Percentiles rank a stretch among this genome's conserved stretches.
Evolutionary conservation across 441 rosid species (phyloP).

Genomic region (Biscutella auriculata): DNA sequence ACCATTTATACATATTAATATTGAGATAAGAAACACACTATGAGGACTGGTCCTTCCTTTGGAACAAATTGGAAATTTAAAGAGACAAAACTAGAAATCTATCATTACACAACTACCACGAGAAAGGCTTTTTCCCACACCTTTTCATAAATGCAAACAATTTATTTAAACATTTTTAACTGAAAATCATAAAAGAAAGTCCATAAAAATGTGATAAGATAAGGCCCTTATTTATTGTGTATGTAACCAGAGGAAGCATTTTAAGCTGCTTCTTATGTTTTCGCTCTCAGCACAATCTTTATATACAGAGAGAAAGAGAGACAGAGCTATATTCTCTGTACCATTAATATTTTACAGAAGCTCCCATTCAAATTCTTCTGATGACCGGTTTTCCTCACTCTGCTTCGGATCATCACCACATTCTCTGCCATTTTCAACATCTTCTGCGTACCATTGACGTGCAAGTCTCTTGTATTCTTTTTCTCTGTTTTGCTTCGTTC

Average conservation of each 20-base stretch:
- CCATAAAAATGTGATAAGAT: neutral
- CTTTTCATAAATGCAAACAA: neutral
- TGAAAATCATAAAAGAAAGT: neutral
- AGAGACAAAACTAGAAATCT: conserved; percentile 18
- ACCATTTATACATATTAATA: neutral
- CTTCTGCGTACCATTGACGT: conserved; percentile 26
- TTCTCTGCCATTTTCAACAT: conserved; percentile 21
- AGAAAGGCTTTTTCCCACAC: conserved; percentile 8
- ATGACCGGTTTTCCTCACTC: neutral
- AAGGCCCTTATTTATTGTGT: conserved; percentile 1
- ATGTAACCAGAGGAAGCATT: conserved; percentile 5
- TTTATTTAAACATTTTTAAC: neutral
- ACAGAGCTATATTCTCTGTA: neutral
- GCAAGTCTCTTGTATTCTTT: conserved; percentile 56
- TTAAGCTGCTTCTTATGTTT: conserved; percentile 15
- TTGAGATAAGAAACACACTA: too few relatives aligned
- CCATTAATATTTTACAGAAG: conserved; percentile 25
- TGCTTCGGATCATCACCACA: conserved; percentile 3
- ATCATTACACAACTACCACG: conserved; percentile 20
- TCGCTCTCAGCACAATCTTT: conserved; percentile 1
- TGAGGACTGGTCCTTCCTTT: too few relatives aligned
- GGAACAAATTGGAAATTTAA: conserved; percentile 18
- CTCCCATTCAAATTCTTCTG: conserved; percentile 55
- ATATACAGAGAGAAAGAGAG: neutral
- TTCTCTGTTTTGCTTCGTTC: conserved; percentile 48